A percentile compares a stretch with the other conserved stretches of the same genome.
Conservation (phyloP, 2,329 filamentous ascomycete genomes). For the Ophiostoma angusticollis region DNA sequence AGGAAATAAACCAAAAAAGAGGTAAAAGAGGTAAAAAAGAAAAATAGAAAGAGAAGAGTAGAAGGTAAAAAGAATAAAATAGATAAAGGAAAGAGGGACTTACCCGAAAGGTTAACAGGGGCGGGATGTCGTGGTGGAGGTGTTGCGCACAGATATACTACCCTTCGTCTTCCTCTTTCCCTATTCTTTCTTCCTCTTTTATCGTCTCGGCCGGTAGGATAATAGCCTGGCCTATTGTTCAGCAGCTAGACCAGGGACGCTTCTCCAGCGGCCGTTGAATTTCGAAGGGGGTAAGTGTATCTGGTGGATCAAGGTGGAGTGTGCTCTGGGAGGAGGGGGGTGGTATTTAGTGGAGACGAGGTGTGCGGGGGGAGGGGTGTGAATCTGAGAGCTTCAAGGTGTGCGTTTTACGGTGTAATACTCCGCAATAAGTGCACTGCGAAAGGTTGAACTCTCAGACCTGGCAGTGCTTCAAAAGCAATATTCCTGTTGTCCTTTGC, state of each 20-base stretch:
- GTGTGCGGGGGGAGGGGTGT: neutral
- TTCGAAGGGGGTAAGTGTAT: conserved; percentile 13
- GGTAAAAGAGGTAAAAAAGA: conserved; percentile 1
- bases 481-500: neutral
- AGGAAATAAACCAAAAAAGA: neutral
- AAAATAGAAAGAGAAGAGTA: neutral
- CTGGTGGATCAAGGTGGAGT: no score
- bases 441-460: no score
- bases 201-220: conserved; percentile 3
- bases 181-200: conserved; percentile 1
- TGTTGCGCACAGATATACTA: conserved; percentile 11
- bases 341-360: neutral
- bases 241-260: conserved; percentile 14
- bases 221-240: conserved; percentile 5
- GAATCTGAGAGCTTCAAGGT: no score
- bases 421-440: no score
- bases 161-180: conserved; percentile 1
- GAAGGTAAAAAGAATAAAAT: neutral
- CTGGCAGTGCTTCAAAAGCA: neutral
- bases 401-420: no score
- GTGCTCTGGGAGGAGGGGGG: conserved; percentile 2
- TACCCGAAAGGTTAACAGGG: conserved; percentile 10
- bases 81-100: conserved; percentile 1
- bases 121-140: conserved; percentile 7
- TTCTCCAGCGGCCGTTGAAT: conserved; percentile 12